phyloP scores from a whole-genome alignment of 129 eudicot species.

The Centrapalus pauciflorus region DNA sequence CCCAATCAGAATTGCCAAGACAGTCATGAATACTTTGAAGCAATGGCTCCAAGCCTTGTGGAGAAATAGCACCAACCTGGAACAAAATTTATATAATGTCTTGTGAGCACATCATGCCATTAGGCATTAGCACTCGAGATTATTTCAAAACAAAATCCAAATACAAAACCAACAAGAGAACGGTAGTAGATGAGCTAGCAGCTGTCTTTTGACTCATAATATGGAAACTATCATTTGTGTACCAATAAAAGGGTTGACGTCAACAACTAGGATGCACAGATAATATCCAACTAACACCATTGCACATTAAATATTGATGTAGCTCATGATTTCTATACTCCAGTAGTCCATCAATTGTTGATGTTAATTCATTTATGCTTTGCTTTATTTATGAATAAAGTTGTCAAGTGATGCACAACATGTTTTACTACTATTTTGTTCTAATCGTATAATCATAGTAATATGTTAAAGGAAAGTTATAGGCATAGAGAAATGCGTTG shows the following conservation, averaged over 20 bases:
- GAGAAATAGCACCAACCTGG: slow-evolving; percentile 91
- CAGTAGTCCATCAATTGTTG: not conserved
- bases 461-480: not conserved
- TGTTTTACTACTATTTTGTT: not conserved
- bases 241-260: not conserved
- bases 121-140: slow-evolving; percentile 2
- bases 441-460: not conserved
- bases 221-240: not conserved
- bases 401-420: not conserved
- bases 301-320: not conserved
- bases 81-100: slow-evolving; percentile 13
- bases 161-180: not conserved
- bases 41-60: slow-evolving; percentile 70
- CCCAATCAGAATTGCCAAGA: slow-evolving; percentile 83
- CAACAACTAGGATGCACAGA: not conserved
- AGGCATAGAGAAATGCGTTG: not conserved
- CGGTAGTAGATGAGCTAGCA: not conserved
- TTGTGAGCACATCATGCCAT: slow-evolving; percentile 5
- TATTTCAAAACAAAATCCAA: slow-evolving; percentile 4
- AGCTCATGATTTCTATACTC: not conserved
- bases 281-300: not conserved
- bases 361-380: not conserved
- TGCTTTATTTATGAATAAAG: not conserved
- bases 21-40: slow-evolving; percentile 88
- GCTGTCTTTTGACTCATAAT: not conserved